Conservation (phyloP, 495 filamentous ascomycete genomes). For the Aspergillus indologenus region DNA sequence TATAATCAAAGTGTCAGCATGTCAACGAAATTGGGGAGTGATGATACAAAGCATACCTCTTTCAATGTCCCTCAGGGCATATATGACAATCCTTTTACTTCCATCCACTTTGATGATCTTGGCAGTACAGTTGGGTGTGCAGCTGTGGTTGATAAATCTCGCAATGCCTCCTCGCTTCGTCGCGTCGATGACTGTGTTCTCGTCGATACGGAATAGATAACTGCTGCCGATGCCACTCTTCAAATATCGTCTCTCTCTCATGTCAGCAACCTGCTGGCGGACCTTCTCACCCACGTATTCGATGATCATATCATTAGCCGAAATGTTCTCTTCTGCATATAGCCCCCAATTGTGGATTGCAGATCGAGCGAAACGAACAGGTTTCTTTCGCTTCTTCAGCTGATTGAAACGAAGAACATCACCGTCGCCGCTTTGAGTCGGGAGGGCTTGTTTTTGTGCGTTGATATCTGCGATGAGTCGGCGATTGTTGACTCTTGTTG, state of each 20-base stretch:
- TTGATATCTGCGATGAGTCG: constrained; percentile 91
- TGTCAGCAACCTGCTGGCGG: constrained; percentile 90
- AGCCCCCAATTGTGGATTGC: constrained; percentile 99
- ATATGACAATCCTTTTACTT: constrained; percentile 98
- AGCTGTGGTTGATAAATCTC: constrained; percentile 98
- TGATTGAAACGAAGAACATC: constrained; percentile 97
- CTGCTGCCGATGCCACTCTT: constrained; percentile 96
- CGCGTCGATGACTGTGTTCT: constrained; percentile 95
- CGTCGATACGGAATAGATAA: constrained; percentile 97
- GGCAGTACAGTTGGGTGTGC: constrained; percentile 95
- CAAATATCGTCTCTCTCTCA: constrained; percentile 86
- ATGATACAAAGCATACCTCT: constrained; percentile 67
- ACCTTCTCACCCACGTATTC: constrained; percentile 99
- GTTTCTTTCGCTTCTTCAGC: constrained; percentile 98
- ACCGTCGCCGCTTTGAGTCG: constrained; percentile 63
- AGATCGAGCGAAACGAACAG: constrained; percentile 94
- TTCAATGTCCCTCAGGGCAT: constrained; percentile 89
- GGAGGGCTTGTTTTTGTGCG: constrained; percentile 83
- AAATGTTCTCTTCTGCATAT: constrained; percentile 95
- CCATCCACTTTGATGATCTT: constrained; percentile 99
- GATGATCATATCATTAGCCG: constrained; percentile 99
- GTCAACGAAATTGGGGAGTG: not conserved
- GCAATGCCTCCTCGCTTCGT: constrained; percentile 98
- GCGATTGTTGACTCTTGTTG: constrained; percentile 91
- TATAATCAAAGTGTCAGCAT: constrained; percentile 50